Percentiles rank a stretch among this genome's conserved stretches.
Conservation (phyloP, 2,329 filamentous ascomycete genomes). For the Tricladium varicosporioides region DNA sequence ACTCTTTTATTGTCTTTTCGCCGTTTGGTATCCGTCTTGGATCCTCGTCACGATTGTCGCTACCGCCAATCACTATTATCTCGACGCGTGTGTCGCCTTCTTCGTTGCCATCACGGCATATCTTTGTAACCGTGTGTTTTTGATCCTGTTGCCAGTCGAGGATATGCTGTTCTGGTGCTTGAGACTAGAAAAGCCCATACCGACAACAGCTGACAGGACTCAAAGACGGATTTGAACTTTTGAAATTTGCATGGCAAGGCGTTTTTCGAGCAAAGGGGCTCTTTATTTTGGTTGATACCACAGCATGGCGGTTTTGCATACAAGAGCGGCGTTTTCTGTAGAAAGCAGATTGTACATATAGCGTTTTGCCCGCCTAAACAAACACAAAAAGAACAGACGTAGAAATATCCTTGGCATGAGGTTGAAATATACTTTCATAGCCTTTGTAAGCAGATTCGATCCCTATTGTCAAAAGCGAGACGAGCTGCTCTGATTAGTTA, state of each 20-base stretch:
- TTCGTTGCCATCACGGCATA: constrained; percentile 46
- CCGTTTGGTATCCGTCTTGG: constrained; percentile 44
- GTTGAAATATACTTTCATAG: too few species aligned
- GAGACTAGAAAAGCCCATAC: constrained; percentile 48
- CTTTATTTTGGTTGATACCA: constrained; percentile 17
- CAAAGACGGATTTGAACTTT: constrained; percentile 6
- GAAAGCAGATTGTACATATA: too few species aligned
- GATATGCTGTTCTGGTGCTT: constrained; percentile 46
- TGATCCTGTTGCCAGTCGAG: constrained; percentile 48
- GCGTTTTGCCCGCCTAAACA: too few species aligned
- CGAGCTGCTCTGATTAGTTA: too few species aligned
- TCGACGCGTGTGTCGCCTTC: constrained; percentile 48
- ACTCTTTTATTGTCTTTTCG: constrained; percentile 42
- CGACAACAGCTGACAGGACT: constrained; percentile 43
- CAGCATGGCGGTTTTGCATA: neutral
- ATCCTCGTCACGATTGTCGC: constrained; percentile 50
- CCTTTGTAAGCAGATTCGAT: too few species aligned
- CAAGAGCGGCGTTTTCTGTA: too few species aligned
- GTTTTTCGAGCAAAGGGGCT: neutral
- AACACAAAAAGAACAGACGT: too few species aligned
- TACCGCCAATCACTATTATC: constrained; percentile 54
- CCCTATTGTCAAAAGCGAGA: too few species aligned
- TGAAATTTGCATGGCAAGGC: neutral
- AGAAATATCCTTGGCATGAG: too few species aligned
- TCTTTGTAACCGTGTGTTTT: constrained; percentile 47